Evolutionary conservation across 2,329 filamentous ascomycete species (phyloP), one percentile per base, ranked within the genome.

Genomic region (Fusarium sp.): DNA sequence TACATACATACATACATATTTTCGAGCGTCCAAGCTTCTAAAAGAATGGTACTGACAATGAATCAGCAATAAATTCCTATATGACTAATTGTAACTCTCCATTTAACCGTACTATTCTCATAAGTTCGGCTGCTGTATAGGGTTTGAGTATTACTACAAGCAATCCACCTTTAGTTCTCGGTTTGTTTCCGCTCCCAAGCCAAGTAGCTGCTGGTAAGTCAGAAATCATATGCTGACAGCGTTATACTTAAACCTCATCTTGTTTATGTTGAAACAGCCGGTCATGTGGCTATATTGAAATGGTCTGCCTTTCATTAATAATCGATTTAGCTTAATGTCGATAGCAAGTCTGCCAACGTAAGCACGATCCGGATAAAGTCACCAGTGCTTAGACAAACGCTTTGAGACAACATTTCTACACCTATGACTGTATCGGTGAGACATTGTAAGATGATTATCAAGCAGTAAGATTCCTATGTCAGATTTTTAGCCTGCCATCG

Each of bases 101-200:
- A 13, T 15, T 29, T 11, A 29, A 46, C 0, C 8, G n/a, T 14
- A 7, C 35, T 7, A 5, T 0, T 25, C 14, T 35, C 4, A 35
- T 7, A 1, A 5, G 18, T 4, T 25, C 0, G 3, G 2, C 15
- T 12, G 4, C 4, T 13, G 7, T 7, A 5, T 7, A 3, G 3
- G 8, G n/a, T 7, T 2, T 10, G 18, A 47, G 5, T 1, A 13
- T 3, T 7, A 5, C 45, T 31, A 4, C 5, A 7, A 2, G 9
- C 18, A 9, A 22, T 14, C 0, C 2, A 18, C 10, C 29, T 5
- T 10, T 18, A 2, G 3, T 22, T 22, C 22, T 22, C 22, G 22
- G 22, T 22, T 22, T 22, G 22, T 22, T 22, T 22, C 22, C 22
- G 22, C 22, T 22, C 22, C 22, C 22, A 22, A 22, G 22, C 22